Conservation (phyloP, 192 early-diverging fungal genomes). For the Gigaspora rosea region DNA sequence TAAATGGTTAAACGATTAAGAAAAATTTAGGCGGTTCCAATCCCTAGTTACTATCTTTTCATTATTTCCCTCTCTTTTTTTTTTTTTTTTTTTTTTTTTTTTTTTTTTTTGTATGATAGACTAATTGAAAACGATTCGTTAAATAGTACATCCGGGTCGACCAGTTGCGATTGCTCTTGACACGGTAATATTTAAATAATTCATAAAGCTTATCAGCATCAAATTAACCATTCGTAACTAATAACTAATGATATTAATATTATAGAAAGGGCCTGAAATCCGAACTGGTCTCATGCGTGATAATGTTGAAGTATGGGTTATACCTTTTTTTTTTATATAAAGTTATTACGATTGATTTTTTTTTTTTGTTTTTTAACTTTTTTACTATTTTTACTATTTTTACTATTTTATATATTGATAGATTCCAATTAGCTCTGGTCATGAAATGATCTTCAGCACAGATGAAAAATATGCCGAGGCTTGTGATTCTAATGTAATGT, state of each 20-base stretch:
- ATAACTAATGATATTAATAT: background rate
- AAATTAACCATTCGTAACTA: background rate
- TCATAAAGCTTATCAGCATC: background rate
- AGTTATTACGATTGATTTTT: background rate
- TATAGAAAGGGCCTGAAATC: conserved; percentile 80
- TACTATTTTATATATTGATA: background rate
- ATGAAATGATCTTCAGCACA: conserved; percentile 77
- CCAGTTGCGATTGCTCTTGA: conserved; percentile 75
- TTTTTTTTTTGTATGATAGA: conserved; percentile 36
- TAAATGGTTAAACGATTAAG: too few relatives aligned
- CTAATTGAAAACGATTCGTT: background rate
- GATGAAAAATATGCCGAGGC: conserved; percentile 61
- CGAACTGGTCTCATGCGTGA: conserved; percentile 81
- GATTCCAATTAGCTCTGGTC: conserved; percentile 68
- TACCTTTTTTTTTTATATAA: background rate
- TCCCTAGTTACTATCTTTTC: too few relatives aligned
- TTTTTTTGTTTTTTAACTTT: background rate
- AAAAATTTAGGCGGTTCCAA: too few relatives aligned
- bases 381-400: background rate
- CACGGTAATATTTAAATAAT: conserved; percentile 43
- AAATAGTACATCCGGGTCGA: conserved; percentile 42
- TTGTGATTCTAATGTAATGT: conserved; percentile 70
- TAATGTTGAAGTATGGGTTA: conserved; percentile 58
- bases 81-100: background rate
- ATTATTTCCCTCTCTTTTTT: too few relatives aligned